Base-by-base conservation (phyloP, 352 stramenopile genomes). In the Phytopythium aichiense region DNA sequence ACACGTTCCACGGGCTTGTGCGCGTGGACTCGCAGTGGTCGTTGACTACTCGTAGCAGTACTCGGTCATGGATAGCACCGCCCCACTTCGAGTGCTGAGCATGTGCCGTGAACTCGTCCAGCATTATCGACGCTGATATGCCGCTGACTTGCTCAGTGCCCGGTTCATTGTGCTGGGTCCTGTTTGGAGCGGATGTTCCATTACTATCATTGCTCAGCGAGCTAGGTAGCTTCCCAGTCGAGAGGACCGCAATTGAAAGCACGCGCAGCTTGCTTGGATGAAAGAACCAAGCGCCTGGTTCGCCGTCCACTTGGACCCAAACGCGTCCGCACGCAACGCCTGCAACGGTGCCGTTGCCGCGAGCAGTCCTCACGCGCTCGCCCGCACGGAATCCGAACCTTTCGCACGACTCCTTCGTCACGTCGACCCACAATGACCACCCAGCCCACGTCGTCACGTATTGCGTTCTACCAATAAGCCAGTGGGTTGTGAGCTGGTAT, bases 231-330 rank as follows among this genome's bases (percentile, higher is more conserved):
- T 46, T 30, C 8, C 23, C 20, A 25, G 18, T 48, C 22, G 33
- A 48, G 12, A 22, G 11, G 8, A 37, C n/a, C 25, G 30, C 38
- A 7, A 48, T 11, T 5, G 53, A 48, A 31, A 33, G 23, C 7
- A 28, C 22, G 5, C 77, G 73, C 18, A 94, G 35, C 37, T 87
- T 84, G 12, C 74, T 89, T 31, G 81, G 77, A 60, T 94, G 78
- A 51, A 91, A 84, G 55, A 89, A 92, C 89, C 89, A 96, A 23
- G 74, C 74, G 28, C 88, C 87, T 16, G 71, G 23, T 22, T 96
- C 84, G 1, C 72, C 84, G 23, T 96, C 89, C 0, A 95, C 76
- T 59, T 93, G 72, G 9, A 96, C 72, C 89, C 89, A 97, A 9
- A 95, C 56, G 7, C 81, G 72, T 15, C 69, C 65, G 33, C 78